Evolutionary conservation across 768 basidiomycete genomes (phyloP), one percentile per base, ranked within the genome.

Genomic region (Cytidiella melzeri): DNA sequence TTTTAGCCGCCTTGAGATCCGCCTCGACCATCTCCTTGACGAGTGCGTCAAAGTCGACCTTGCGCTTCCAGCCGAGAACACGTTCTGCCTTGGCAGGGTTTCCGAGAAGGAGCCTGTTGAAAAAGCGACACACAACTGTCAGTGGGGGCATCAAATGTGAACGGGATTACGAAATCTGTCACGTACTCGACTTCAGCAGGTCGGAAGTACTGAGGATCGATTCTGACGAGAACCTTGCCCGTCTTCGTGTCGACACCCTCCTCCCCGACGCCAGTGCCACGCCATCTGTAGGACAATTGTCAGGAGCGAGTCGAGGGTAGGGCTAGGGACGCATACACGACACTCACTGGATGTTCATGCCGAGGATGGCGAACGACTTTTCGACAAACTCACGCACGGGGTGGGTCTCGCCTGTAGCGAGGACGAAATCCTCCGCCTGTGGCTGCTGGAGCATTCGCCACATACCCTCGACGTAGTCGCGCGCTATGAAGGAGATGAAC

Each of bases 381-480:
- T 92, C 82, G 58, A 97, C 90, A 57, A 83, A 96, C 69, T 97
- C 92, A 49, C 90, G 83, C 23, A 98, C 94, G 36, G 82, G 82
- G 67, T 98, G 94, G 25, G 92, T 97, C 74, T 98, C 95, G 24
- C 92, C 92, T 1, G 92, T 96, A 0, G 93, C 92, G 41, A 96
- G 87, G 46, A 96, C 92, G 60, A 89, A 98, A 69, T 98, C 94
- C 9, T 92, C 81, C 1, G 94, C 71, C 19, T 60, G 52, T 5
- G 83, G 73, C 67, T 95, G 92, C 67, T 98, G 94, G 40, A 97
- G 81, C 81, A 98, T 92, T 61, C 77, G 76, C 92, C 93, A 96
- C 94, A 96, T 96, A 36, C 94, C 94, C 69, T 97, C 94, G 9
- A 96, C 87, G 64, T 95, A 96, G 65, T 92, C 88, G 52, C 80